Conservation (phyloP, 257 asterid genomes). For the Vinca minor region DNA sequence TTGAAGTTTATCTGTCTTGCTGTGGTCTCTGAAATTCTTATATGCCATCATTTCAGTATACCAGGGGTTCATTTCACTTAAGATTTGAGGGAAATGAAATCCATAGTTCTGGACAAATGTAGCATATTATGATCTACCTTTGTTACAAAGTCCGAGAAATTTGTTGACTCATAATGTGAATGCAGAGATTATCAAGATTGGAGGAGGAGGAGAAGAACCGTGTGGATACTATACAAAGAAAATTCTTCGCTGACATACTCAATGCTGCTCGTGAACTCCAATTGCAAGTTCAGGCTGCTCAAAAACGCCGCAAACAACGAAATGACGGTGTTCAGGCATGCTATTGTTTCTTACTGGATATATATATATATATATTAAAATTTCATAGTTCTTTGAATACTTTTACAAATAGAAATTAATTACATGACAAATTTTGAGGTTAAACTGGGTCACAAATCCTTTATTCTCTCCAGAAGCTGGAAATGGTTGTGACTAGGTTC, state of each 20-base stretch:
- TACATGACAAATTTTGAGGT: neutral
- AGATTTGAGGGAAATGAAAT: neutral
- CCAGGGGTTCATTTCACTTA: neutral
- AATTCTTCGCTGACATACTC: conserved; percentile 79
- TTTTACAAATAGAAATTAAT: neutral
- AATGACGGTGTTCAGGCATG: conserved; percentile 94
- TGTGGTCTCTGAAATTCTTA: conserved; percentile 1
- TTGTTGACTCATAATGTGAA: conserved; percentile 14
- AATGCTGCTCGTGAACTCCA: conserved; percentile 93
- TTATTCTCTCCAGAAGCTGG: neutral
- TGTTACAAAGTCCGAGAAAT: neutral
- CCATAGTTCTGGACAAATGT: neutral
- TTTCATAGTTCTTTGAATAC: neutral
- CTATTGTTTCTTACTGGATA: conserved; percentile 10
- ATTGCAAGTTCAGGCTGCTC: conserved; percentile 79
- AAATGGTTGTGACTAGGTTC: neutral
- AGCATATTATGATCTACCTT: neutral
- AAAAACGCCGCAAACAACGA: conserved; percentile 87
- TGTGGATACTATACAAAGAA: conserved; percentile 73
- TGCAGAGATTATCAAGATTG: conserved; percentile 78
- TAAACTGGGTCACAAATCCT: neutral
- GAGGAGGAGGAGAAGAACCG: conserved; percentile 91
- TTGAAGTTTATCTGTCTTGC: neutral
- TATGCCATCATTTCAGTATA: neutral
- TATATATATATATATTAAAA: no score